Percentiles rank a stretch among this genome's conserved stretches.
Evolutionary conservation across 768 basidiomycete genomes (phyloP).

Genomic region (Sutorius australiensis): DNA sequence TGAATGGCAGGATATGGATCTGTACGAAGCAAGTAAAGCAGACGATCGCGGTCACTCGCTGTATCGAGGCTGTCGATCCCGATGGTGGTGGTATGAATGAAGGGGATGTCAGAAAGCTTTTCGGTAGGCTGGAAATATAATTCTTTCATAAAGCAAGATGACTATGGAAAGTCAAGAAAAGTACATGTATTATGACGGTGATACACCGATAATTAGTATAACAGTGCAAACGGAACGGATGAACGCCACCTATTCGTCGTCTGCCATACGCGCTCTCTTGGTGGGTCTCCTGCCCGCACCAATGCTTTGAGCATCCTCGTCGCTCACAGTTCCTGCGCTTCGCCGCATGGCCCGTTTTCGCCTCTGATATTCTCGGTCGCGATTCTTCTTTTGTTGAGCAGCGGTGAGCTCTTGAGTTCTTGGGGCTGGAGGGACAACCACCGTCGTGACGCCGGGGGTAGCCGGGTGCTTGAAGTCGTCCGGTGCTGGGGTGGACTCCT

Average conservation of each 20-base stretch:
- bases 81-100: conserved; percentile 65
- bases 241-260: conserved; percentile 51
- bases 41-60: conserved; percentile 70
- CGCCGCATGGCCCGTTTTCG: conserved; percentile 65
- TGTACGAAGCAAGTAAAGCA: conserved; percentile 68
- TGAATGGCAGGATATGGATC: conserved; percentile 93
- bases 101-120: conserved; percentile 46
- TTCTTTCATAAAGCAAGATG: neutral
- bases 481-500: conserved; percentile 53
- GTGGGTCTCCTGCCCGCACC: conserved; percentile 55
- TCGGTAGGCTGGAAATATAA: conserved; percentile 44
- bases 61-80: conserved; percentile 79
- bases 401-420: conserved; percentile 62
- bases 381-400: conserved; percentile 70
- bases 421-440: conserved; percentile 72
- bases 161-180: no score
- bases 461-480: conserved; percentile 66
- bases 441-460: conserved; percentile 72
- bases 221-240: neutral
- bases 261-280: conserved; percentile 63
- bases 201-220: conserved; percentile 1
- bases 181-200: neutral
- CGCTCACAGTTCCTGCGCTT: conserved; percentile 65
- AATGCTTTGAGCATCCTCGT: conserved; percentile 55
- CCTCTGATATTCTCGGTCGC: conserved; percentile 80